phyloP scores from a whole-genome alignment of 2,329 filamentous ascomycete genomes.

The Pseudogymnoascus sp. region DNA sequence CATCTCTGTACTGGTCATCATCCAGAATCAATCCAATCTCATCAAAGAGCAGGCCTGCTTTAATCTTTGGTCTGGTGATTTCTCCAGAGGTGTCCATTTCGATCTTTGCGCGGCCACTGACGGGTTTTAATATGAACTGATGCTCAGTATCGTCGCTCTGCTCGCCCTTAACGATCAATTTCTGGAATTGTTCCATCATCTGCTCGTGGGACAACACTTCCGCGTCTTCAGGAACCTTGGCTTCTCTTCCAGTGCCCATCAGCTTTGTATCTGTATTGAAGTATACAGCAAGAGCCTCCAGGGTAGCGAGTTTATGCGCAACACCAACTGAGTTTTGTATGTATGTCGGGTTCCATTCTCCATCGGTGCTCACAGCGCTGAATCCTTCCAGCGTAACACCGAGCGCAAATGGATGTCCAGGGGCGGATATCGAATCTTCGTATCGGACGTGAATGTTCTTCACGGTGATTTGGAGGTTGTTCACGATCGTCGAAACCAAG shows the following conservation, averaged over 20 bases:
- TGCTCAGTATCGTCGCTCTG: conserved; percentile 42
- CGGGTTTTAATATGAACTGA: conserved; percentile 92
- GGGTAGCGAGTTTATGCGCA: conserved; percentile 87
- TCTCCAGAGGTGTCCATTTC: conserved; percentile 92
- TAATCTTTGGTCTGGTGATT: conserved; percentile 71
- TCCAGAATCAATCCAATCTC: conserved; percentile 97
- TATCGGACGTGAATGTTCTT: conserved; percentile 99
- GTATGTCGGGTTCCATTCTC: conserved; percentile 90
- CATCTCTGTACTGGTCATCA: conserved; percentile 94
- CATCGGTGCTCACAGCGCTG: conserved; percentile 92
- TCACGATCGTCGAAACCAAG: conserved; percentile 89
- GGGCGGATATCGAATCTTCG: conserved; percentile 92
- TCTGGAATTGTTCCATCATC: conserved; percentile 67
- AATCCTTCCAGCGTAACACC: conserved; percentile 92
- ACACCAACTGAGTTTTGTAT: conserved; percentile 77
- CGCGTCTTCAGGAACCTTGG: conserved; percentile 46
- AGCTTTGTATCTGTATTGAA: conserved; percentile 94
- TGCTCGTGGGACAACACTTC: conserved; percentile 64
- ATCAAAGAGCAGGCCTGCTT: conserved; percentile 86
- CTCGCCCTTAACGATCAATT: conserved; percentile 68
- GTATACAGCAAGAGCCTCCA: conserved; percentile 86
- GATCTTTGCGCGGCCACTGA: conserved; percentile 89
- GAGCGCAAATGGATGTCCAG: conserved; percentile 88
- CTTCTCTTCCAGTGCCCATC: conserved; percentile 72
- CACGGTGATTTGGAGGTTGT: conserved; percentile 94